Evolutionary conservation across 805 yeast species (phyloP).

Genomic region (Wickerhamiella dianesei): DNA sequence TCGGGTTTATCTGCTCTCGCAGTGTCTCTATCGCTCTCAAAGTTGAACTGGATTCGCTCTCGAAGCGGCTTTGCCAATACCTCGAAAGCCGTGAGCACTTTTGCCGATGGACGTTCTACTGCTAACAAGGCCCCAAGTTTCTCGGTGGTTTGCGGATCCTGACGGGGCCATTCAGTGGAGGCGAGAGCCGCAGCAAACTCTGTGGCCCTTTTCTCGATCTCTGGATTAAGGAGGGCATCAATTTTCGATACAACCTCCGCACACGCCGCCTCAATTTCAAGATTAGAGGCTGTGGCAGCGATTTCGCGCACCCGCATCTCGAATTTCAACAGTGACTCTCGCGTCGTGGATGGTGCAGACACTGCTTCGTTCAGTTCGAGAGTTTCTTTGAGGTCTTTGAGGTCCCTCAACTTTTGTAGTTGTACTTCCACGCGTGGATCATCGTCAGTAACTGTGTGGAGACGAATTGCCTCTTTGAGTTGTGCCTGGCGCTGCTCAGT

Average conservation of each 20-base stretch:
- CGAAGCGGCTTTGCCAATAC: conserved; percentile 34
- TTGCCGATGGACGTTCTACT: conserved; percentile 2
- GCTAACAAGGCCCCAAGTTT: not conserved
- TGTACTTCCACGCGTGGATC: not conserved
- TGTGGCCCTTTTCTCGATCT: conserved; percentile 1
- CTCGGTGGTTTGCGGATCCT: no score
- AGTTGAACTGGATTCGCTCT: conserved; percentile 46
- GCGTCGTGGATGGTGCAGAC: not conserved
- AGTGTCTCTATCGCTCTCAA: conserved; percentile 40
- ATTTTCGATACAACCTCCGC: not conserved
- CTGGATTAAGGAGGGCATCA: conserved; percentile 1
- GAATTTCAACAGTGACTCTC: not conserved
- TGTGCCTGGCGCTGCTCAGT: not conserved
- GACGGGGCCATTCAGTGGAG: conserved; percentile 13
- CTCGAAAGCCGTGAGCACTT: conserved; percentile 29
- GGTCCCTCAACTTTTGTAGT: not conserved
- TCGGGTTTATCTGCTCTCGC: conserved; percentile 58
- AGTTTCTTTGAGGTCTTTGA: not conserved
- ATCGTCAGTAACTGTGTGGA: not conserved
- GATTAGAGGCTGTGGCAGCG: not conserved
- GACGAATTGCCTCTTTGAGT: not conserved
- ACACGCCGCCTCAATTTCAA: not conserved
- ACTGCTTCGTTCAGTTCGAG: not conserved
- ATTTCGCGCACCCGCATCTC: not conserved
- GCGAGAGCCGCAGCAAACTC: conserved; percentile 4